Base-by-base conservation (phyloP, 352 stramenopile genomes). In the Phytophthora pinifolia region DNA sequence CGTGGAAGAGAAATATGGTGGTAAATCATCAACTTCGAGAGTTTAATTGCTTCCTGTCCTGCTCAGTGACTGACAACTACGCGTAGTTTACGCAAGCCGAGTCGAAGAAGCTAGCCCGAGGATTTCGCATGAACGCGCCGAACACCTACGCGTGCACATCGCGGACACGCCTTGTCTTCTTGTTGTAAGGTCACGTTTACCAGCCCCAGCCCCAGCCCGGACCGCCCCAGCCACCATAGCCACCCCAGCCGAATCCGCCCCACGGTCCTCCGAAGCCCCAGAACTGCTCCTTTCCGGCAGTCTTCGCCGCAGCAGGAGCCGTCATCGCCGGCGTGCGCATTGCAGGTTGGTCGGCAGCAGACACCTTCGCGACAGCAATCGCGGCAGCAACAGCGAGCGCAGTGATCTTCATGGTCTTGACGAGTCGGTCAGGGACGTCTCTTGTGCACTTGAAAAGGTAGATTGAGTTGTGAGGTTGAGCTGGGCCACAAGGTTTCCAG, bases 281-380 rank as follows among this genome's bases (percentile, higher is more conserved):
- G 32, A 37, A 51, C 8, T 61, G 22, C 53, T 59, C 46, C 41
- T 59, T 59, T n/a, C 27, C 45, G 8, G 17, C 39, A 31, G 29
- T n/a, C 38, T 30, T 36, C 15, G 29, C 36, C 20, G 13, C 31
- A 14, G 10, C 36, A 25, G 20, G 20, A 20, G 5, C 25, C 36
- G 38, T 15, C 35, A 10, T 31, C 10, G 34, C 47, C 34, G 7
- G 39, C 13, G 39, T 18, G 22, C 48, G 46, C 32, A 64, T 31
- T 36, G 54, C 46, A 12, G 47, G 55, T 33, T 64, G 46, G 17
- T 54, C 55, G 22, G 55, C 55, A 45, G 55, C 55, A 59, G 55
- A 27, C 36, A 63, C 54, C 13, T 9, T 57, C 32, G 38, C 46
- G 46, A 63, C 33, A 51, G 32, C 46, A 45, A 64, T 49, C 0